Base-by-base conservation (phyloP, 306 rosid species). In the Lupinus albus region DNA sequence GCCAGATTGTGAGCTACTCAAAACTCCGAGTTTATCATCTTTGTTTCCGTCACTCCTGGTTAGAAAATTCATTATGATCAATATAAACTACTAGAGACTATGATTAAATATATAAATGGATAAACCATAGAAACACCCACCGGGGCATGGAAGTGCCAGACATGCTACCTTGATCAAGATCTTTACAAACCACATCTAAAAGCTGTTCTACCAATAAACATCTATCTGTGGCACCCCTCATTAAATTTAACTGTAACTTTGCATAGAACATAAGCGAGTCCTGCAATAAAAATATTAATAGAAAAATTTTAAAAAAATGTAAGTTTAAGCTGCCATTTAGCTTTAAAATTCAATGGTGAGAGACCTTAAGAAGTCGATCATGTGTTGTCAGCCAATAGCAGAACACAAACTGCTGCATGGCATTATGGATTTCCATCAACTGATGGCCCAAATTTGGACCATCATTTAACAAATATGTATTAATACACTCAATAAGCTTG, bases 311-410 rank as follows among this genome's bases (percentile, higher is more conserved):
- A 72, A 51, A 54, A 17, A 30, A 36, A 46, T 28, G 48, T 28
- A 46, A 18, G 60, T 50, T 20, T 57, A 51, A 61, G 16, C 18
- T 9, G 9, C 50, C 44, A 80, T 13, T 47, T 72, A 63, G 44
- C 52, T 68, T 44, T 25, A 64, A 67, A 71, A 67, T 70, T 54
- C 58, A 72, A 61, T 49, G 42, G 28, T 35, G 61, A 33, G 47
- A 70, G 36, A 92, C 93, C 96, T 92, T 92, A 50, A 89, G 92
- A 68, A 84, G 80, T 75, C 95, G 94, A 75, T 92, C 98, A 74
- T 84, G 98, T 52, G 96, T 87, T 42, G 88, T 79, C 78, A 89
- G 56, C 96, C 95, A 92, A 74, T 83, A 83, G 66, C 89, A 86
- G 76, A 87, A 86, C 71, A 89, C 85, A 83, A 92, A 92, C 53